Evolutionary conservation across 164 flowering plant species (phyloP).

Genomic region (Umbellularia californica): DNA sequence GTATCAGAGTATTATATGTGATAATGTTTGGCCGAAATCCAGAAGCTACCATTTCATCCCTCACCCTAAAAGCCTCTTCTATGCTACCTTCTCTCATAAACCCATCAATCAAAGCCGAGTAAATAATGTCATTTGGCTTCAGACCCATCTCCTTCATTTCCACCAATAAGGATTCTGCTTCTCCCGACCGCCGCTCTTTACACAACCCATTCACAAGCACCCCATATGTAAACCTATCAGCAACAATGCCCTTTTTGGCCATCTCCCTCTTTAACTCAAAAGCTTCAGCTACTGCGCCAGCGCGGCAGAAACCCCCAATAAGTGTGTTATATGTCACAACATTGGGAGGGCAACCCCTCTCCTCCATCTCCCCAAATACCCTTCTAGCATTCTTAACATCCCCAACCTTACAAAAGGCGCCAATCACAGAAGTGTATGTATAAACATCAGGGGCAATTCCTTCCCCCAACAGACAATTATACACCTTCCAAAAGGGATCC

Average conservation of each 20-base stretch:
- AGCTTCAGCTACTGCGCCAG: conserved; percentile 55
- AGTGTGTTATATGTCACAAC: conserved; percentile 50
- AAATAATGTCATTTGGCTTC: conserved; percentile 28
- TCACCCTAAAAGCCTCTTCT: conserved; percentile 44
- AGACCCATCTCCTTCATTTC: conserved; percentile 47
- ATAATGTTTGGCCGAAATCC: conserved; percentile 35
- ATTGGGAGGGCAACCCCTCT: conserved; percentile 58
- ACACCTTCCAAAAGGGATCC: conserved; percentile 68
- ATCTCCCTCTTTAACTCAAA: conserved; percentile 44
- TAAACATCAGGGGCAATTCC: conserved; percentile 51
- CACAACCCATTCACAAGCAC: conserved; percentile 46
- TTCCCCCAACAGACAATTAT: conserved; percentile 40
- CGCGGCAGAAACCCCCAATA: conserved; percentile 58
- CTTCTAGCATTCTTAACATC: conserved; percentile 38
- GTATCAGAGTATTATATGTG: conserved; percentile 43
- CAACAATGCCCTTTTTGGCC: conserved; percentile 44
- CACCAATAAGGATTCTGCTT: conserved; percentile 32
- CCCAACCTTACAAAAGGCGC: conserved; percentile 51
- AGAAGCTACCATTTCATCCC: conserved; percentile 46
- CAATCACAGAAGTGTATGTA: conserved; percentile 52
- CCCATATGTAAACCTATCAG: conserved; percentile 46
- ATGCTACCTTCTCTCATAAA: conserved; percentile 48
- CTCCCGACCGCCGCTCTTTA: conserved; percentile 31
- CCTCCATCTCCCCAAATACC: conserved; percentile 55
- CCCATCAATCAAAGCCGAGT: conserved; percentile 51